These are phyloP conservation scores for Tubosaeta brunneosetosa DNA, from an alignment of 768 basidiomycete genomes.

Conservation along the genomic window DNA sequence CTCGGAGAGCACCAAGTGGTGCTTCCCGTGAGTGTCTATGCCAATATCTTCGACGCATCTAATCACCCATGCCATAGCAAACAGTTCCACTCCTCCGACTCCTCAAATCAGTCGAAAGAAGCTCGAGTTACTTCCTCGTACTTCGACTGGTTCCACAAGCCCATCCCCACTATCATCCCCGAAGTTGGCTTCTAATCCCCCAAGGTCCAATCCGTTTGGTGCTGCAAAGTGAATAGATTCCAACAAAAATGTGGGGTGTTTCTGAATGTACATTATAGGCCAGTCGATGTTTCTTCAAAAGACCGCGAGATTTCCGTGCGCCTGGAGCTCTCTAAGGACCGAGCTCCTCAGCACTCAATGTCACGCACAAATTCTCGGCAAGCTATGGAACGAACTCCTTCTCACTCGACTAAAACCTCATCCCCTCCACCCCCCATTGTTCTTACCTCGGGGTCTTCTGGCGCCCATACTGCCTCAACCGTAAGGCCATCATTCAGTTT, in stretches of 20 bases:
- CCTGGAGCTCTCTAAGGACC: constrained; percentile 41
- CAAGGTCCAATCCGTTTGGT: constrained; percentile 79
- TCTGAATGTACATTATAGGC: constrained; percentile 41
- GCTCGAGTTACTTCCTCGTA: constrained; percentile 81
- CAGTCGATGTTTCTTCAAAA: constrained; percentile 75
- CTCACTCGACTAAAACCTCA: constrained; percentile 29
- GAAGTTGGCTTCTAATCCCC: constrained; percentile 51
- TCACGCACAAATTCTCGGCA: constrained; percentile 46
- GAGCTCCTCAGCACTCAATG: constrained; percentile 36
- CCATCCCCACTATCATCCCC: constrained; percentile 79
- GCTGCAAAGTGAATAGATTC: constrained; percentile 58
- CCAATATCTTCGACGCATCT: constrained; percentile 3
- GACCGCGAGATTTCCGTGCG: constrained; percentile 75
- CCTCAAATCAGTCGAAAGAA: constrained; percentile 76
- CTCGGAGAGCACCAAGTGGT: constrained; percentile 42
- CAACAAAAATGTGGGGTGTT: background rate
- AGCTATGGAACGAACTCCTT: constrained; percentile 42
- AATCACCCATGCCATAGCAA: constrained; percentile 40
- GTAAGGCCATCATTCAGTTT: constrained; percentile 78
- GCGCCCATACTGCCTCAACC: constrained; percentile 35
- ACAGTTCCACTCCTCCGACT: constrained; percentile 71
- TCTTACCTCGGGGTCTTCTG: constrained; percentile 17
- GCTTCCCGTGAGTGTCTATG: constrained; percentile 59
- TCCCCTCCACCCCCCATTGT: constrained; percentile 22
- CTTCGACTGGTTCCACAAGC: constrained; percentile 57